Conservation (phyloP, 148 eudicot genomes). For the Rheum nobile region DNA sequence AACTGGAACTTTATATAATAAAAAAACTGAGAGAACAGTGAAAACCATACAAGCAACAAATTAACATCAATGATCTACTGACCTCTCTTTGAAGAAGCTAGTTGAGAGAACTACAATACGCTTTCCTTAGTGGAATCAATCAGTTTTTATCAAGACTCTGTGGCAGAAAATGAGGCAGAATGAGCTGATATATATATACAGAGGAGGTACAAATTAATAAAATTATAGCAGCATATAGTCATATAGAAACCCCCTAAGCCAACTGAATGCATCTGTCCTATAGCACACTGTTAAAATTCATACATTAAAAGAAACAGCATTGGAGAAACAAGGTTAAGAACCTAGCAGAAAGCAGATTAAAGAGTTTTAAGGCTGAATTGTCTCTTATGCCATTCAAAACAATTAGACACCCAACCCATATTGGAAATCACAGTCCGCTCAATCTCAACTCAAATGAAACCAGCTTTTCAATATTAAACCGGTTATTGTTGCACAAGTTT, state of each 20-base stretch:
- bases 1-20: neutral
- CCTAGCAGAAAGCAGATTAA: neutral
- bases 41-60: too few relatives aligned
- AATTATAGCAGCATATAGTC: neutral
- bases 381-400: neutral
- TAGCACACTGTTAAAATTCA: neutral
- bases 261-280: neutral
- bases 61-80: constrained; percentile 22
- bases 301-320: neutral
- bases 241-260: constrained; percentile 3
- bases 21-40: too few relatives aligned
- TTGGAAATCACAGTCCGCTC: neutral
- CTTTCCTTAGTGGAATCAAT: constrained; percentile 80
- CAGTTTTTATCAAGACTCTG: constrained; percentile 86
- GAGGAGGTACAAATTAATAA: neutral
- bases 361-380: neutral
- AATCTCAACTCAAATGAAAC: neutral
- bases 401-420: neutral
- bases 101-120: constrained; percentile 87
- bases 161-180: constrained; percentile 9
- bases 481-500: neutral
- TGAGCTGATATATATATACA: neutral
- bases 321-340: neutral
- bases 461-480: neutral
- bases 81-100: constrained; percentile 93